Evolutionary conservation across 2,329 filamentous ascomycete genomes (phyloP).

Genomic region (Penicillium sp.): DNA sequence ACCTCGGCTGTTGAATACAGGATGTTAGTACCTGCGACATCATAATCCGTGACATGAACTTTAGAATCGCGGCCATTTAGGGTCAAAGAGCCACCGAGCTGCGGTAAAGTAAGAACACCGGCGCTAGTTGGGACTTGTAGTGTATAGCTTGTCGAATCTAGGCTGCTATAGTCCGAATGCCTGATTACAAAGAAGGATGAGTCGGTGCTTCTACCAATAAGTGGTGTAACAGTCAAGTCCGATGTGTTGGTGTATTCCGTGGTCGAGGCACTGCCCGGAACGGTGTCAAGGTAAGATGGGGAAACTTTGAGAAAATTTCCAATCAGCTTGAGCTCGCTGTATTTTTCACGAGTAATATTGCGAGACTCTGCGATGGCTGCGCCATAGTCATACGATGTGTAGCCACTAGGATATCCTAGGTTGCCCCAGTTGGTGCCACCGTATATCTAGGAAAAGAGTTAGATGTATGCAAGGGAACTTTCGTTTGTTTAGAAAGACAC

Average conservation of each 20-base stretch:
- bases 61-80: slow-evolving; percentile 43
- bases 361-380: slow-evolving; percentile 66
- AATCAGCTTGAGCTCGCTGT: slow-evolving; percentile 72
- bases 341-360: slow-evolving; percentile 67
- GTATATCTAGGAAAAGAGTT: slow-evolving; percentile 47
- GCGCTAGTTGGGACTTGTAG: slow-evolving; percentile 52
- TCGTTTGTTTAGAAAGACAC: slow-evolving; percentile 1
- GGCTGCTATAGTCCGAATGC: slow-evolving; percentile 62
- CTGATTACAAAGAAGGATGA: slow-evolving; percentile 64
- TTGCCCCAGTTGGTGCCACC: slow-evolving; percentile 86
- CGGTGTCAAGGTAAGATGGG: slow-evolving; percentile 62
- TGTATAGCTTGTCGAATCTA: slow-evolving; percentile 57
- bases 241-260: slow-evolving; percentile 50
- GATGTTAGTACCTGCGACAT: slow-evolving; percentile 36
- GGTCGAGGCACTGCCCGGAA: slow-evolving; percentile 44
- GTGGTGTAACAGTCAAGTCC: slow-evolving; percentile 58
- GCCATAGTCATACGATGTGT: slow-evolving; percentile 61
- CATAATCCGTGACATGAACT: slow-evolving; percentile 41
- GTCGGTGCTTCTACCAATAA: slow-evolving; percentile 52
- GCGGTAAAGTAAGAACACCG: slow-evolving; percentile 38
- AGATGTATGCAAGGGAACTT: background rate
- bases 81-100: slow-evolving; percentile 35
- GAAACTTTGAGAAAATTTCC: slow-evolving; percentile 72
- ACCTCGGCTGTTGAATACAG: slow-evolving; percentile 44
- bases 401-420: slow-evolving; percentile 63